Percentiles rank a stretch among this genome's conserved stretches.
Conservation (phyloP, 2,329 filamentous ascomycete species). For the Epichloe festucae region DNA sequence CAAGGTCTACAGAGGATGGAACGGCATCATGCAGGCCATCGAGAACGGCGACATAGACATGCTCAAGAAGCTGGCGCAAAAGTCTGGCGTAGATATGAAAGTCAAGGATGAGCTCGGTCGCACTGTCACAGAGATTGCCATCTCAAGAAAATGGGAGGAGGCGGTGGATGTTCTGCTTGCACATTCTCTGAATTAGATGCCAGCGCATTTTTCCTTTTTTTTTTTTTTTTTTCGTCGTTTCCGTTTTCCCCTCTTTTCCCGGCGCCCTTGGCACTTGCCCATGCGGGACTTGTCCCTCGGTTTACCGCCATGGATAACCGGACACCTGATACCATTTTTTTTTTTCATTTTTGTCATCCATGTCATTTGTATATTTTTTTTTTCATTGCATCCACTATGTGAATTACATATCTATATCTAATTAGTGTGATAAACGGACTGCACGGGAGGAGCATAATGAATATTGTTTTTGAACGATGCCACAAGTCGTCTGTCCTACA, state of each 20-base stretch:
- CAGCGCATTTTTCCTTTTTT: not conserved
- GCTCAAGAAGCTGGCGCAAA: slow-evolving; percentile 37
- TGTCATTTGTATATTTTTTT: too few relatives aligned
- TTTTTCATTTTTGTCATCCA: not conserved
- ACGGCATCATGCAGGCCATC: slow-evolving; percentile 50
- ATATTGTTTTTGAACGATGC: too few relatives aligned
- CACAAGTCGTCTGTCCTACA: too few relatives aligned
- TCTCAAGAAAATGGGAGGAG: slow-evolving; percentile 45
- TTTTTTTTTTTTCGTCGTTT: not conserved
- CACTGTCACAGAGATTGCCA: slow-evolving; percentile 44
- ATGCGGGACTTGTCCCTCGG: too few relatives aligned
- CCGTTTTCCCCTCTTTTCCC: not conserved
- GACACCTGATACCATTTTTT: not conserved
- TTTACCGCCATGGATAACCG: too few relatives aligned
- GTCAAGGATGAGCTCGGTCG: slow-evolving; percentile 40
- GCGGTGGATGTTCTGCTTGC: slow-evolving; percentile 37
- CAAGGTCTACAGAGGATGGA: slow-evolving; percentile 53
- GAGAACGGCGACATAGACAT: slow-evolving; percentile 48
- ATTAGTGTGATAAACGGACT: too few relatives aligned
- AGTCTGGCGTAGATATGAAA: slow-evolving; percentile 36
- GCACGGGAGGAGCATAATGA: too few relatives aligned
- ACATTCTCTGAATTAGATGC: slow-evolving; percentile 4
- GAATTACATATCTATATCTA: too few relatives aligned
- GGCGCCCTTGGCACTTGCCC: too few relatives aligned
- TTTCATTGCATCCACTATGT: too few relatives aligned